Base-by-base conservation (phyloP, 2,329 filamentous ascomycete species). In the Trichoderma semiorbis region DNA sequence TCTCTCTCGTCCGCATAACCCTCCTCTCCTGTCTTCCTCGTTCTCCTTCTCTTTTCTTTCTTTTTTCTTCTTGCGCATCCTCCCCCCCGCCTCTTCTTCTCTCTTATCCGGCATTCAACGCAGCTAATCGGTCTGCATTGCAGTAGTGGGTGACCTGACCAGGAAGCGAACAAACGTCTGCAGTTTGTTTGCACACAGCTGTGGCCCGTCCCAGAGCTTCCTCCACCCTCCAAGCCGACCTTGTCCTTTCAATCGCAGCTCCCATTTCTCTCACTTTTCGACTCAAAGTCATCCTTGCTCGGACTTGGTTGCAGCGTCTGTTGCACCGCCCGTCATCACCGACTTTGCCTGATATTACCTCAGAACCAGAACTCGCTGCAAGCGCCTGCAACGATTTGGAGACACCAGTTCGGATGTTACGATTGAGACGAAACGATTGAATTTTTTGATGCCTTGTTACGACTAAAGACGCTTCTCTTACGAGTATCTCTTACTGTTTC, bases 51-150 rank as follows among this genome's bases (percentile, higher is more conserved):
- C 26, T 67, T 24, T 39, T 58, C 50, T 28, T n/a, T 34, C 14
- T 60, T 39, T 36, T 58, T 24, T 62, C 65, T 47, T 50, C 43
- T 50, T 50, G 43, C 43, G n/a, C 24, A 34, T n/a, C 26, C 10
- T 53, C 57, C 28, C 28, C 39, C 39, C 43, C 66, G 36, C 28
- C 21, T 39, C 61, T 58, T 61, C n/a, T 39, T 28, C 34, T 68
- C 58, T 73, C 69, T 72, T 72, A 72, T 57, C 69, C 75, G 73
- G 75, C 77, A 75, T 75, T 72, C 76, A 76, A 77, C 75, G 77
- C 76, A 76, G 76, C 77, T 78, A 78, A 78, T 75, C 76, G 73
- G 73, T 77, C 74, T 78, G 77, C 77, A 78, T 78, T 78, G 77
- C 77, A 78, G 77, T 76, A 78, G 77, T 74, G 76, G 77, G 74